A percentile compares a stretch with the other conserved stretches of the same genome.
Evolutionary conservation across 2,329 filamentous ascomycete species (phyloP).

Genomic region (Venturia effusa): DNA sequence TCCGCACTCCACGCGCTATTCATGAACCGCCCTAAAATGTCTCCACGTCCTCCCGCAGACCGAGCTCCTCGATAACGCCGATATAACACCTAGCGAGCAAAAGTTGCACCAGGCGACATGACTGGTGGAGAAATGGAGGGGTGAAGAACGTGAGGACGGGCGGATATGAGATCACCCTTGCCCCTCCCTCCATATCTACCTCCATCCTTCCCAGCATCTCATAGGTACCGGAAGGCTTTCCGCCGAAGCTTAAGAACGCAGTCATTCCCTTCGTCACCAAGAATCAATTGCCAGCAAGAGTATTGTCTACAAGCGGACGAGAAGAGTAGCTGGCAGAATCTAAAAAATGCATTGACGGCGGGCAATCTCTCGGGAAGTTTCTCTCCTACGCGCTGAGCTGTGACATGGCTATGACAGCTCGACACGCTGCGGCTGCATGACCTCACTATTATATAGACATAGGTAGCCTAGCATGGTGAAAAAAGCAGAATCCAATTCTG

Average conservation of each 20-base stretch:
- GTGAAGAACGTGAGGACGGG: background rate
- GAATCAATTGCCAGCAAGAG: too few relatives aligned
- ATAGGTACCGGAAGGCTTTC: too few relatives aligned
- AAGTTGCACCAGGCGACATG: background rate
- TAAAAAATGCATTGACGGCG: background rate
- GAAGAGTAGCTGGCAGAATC: background rate
- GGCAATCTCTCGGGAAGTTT: background rate
- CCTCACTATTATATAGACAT: conserved; percentile 3
- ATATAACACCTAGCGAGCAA: background rate
- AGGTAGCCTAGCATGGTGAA: background rate
- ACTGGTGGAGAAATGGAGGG: background rate
- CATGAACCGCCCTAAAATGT: too few relatives aligned
- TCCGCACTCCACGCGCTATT: too few relatives aligned
- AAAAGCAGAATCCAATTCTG: background rate
- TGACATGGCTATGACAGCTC: conserved; percentile 3
- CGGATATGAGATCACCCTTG: background rate
- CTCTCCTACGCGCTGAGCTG: background rate
- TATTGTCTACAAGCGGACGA: too few relatives aligned
- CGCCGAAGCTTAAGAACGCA: background rate
- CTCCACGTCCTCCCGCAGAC: too few relatives aligned
- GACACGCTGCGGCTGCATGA: background rate
- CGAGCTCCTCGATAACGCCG: background rate
- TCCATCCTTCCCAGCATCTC: background rate
- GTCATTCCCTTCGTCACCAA: background rate
- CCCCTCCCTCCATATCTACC: background rate